phyloP scores from a whole-genome alignment of 1,284 basidiomycete species.

The Gastroboletus turbinatus region DNA sequence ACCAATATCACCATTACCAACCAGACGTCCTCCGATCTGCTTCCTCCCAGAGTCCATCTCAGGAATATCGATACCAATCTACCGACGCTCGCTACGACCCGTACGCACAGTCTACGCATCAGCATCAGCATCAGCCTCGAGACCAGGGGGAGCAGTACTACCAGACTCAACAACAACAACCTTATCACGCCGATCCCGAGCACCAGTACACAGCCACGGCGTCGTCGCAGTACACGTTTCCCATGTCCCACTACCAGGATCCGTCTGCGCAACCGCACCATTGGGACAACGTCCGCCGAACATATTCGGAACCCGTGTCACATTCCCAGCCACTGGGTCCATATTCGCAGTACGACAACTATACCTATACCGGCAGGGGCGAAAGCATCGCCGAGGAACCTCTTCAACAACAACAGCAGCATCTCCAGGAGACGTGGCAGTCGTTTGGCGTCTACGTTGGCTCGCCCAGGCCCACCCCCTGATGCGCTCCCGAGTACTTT shows the following conservation, averaged over 20 bases:
- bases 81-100: slow-evolving; percentile 6
- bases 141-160: slow-evolving; percentile 14
- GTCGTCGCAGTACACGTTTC: slow-evolving; percentile 4
- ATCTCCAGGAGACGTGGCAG: slow-evolving; percentile 59
- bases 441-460: slow-evolving; percentile 53
- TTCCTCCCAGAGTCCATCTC: slow-evolving; percentile 22
- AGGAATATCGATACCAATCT: slow-evolving; percentile 23
- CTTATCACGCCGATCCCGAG: slow-evolving; percentile 36
- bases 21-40: slow-evolving; percentile 14
- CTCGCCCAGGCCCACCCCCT: slow-evolving; percentile 20
- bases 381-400: slow-evolving; percentile 4
- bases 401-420: slow-evolving; percentile 36
- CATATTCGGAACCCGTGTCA: slow-evolving; percentile 2
- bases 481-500: background rate
- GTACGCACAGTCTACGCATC: slow-evolving; percentile 13
- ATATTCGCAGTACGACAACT: slow-evolving; percentile 7
- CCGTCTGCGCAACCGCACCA: slow-evolving; percentile 2
- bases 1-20: slow-evolving; percentile 12
- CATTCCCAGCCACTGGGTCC: background rate
- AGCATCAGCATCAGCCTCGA: slow-evolving; percentile 10
- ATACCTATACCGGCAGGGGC: background rate
- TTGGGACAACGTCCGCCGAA: slow-evolving; percentile 12
- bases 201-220: slow-evolving; percentile 22
- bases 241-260: slow-evolving; percentile 7
- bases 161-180: slow-evolving; percentile 15